Evolutionary conservation across 2,329 filamentous ascomycete genomes (phyloP), one percentile per base, ranked within the genome.

Genomic region (Phoma sp.): DNA sequence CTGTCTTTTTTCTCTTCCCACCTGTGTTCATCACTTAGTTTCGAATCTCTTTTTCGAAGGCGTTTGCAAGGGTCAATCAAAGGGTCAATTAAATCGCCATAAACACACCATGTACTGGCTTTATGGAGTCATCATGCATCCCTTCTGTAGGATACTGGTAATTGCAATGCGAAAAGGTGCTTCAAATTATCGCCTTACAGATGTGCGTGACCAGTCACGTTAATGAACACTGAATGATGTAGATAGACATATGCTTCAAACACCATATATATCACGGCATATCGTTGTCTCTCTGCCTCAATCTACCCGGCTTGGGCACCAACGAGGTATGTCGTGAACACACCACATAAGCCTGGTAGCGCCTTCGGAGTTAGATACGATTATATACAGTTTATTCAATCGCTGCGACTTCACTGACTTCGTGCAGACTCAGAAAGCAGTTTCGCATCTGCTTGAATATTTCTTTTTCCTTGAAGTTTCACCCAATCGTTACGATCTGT

Each of bases 121-220:
- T n/a, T 13, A 38, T 21, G 27, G n/a, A n/a, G 25, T 8, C 32
- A 25, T 31, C 22, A 21, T 35, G 51, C 44, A 33, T 54, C 22
- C n/a, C 22, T 44, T 29, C 31, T 54, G 44, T 54, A 54, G 39
- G 51, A 43, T 54, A 43, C 31, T 37, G 31, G 43, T 39, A 43
- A 43, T 43, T 27, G 17, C 38, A 48, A 54, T 44, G 39, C 32
- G 45, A 44, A 25, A 39, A 37, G 36, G 17, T 37, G 10, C 37
- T 17, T 5, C 17, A 3, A 24, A 44, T n/a, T 10, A 2, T 41
- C 6, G 19, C 10, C 27, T 27, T 31, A 6, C 7, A 10, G 35
- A 19, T 12, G 4, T 33, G 29, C 27, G 1, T 39, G 27, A 29
- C 24, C 19, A 12, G 13, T 27, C 22, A n/a, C 43, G 29, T 35